These are phyloP conservation scores for Rhytidiadelphus loreus DNA, from an alignment of 225 moss, liverwort and hornwort species.

Conservation along the genomic window DNA sequence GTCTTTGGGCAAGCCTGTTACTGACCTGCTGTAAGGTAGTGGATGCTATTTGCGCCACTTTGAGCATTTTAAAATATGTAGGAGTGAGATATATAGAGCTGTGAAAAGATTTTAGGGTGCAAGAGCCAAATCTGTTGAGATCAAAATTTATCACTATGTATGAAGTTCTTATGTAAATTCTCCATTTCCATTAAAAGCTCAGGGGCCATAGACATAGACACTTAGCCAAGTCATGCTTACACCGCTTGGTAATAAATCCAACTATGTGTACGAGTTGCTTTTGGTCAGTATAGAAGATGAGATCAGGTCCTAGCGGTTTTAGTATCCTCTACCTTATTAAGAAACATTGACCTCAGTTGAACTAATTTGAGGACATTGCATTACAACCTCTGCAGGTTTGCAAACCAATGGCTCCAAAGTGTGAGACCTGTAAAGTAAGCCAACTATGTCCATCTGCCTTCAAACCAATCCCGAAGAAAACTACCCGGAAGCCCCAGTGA, in stretches of 20 bases:
- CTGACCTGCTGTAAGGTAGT: neutral
- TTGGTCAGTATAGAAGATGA: neutral
- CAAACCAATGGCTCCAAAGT: constrained; percentile 71
- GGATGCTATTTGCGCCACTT: neutral
- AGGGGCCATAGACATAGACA: neutral
- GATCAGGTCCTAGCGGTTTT: neutral
- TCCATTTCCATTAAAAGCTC: neutral
- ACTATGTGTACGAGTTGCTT: neutral
- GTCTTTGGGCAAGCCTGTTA: neutral
- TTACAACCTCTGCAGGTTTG: constrained; percentile 45
- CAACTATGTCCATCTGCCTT: constrained; percentile 73
- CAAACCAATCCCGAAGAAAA: constrained; percentile 22
- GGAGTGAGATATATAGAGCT: neutral
- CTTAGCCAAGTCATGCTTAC: neutral
- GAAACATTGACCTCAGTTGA: neutral
- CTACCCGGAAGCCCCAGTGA: constrained; percentile 18
- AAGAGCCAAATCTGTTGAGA: neutral
- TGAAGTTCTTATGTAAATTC: neutral
- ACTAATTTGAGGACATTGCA: neutral
- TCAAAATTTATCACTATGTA: neutral
- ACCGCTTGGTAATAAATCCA: neutral
- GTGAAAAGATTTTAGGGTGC: neutral
- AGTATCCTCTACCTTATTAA: neutral
- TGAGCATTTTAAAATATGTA: neutral
- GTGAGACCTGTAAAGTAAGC: constrained; percentile 49